These are phyloP conservation scores for Plenodomus tracheiphilus DNA, from an alignment of 2,329 filamentous ascomycete species.

Conservation along the genomic window DNA sequence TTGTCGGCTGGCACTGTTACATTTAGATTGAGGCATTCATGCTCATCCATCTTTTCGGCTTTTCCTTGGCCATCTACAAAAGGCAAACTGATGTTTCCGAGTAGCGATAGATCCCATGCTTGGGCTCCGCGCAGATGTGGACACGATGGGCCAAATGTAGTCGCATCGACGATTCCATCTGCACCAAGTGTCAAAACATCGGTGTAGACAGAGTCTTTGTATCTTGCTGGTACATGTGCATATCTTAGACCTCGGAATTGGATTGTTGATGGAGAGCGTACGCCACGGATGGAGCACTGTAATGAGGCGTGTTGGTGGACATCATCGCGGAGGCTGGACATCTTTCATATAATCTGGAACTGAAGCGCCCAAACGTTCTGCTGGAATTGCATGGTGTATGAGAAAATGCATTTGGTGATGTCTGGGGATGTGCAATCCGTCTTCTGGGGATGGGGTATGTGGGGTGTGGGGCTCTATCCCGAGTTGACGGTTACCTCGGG, in stretches of 20 bases:
- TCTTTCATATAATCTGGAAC: background rate
- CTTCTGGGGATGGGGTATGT: background rate
- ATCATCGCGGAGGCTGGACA: background rate
- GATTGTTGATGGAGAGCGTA: slow-evolving; percentile 16
- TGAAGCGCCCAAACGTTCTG: background rate
- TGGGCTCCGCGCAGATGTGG: slow-evolving; percentile 40
- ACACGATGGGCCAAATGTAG: slow-evolving; percentile 42
- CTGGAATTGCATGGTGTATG: background rate
- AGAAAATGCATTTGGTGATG: background rate
- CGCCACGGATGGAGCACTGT: slow-evolving; percentile 22
- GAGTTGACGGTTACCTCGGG: background rate
- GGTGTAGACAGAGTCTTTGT: slow-evolving; percentile 31
- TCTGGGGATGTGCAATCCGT: background rate
- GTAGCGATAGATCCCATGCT: slow-evolving; percentile 31
- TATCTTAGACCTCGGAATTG: slow-evolving; percentile 45
- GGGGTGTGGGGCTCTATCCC: background rate
- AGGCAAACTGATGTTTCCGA: slow-evolving; percentile 20
- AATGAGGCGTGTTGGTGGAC: slow-evolving; percentile 14
- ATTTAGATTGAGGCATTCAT: slow-evolving; percentile 40
- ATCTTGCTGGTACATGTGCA: slow-evolving; percentile 39
- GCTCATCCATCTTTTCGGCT: slow-evolving; percentile 35
- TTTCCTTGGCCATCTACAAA: slow-evolving; percentile 17
- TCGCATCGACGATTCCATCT: slow-evolving; percentile 34
- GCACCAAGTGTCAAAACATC: slow-evolving; percentile 6
- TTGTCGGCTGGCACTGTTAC: slow-evolving; percentile 35